Base-by-base conservation (phyloP, 208 protist genomes). In the Herpetomonas samuelpessoai region DNA sequence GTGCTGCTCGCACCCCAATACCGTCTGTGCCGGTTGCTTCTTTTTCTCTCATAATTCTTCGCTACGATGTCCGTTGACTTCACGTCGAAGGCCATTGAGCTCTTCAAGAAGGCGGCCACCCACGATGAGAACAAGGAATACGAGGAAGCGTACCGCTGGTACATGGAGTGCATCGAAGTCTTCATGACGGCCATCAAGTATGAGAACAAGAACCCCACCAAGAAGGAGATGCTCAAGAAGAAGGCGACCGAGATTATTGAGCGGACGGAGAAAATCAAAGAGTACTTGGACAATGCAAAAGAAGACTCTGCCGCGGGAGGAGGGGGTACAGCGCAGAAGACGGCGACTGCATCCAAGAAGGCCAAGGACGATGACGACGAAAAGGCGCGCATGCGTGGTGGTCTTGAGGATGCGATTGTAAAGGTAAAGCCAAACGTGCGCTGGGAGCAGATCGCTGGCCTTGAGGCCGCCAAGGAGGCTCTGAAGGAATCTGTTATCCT, bases 171-270 rank as follows among this genome's bases (percentile, higher is more conserved):
- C 12, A 84, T 99, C 45, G 93, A 98, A 12, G 93, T 95, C 29
- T 98, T 99, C 59, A 72, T 97, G 51, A 97, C 84, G 2, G 95
- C 92, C 38, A 86, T 98, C 28, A 98, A 98, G 83, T 97, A 97
- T 84, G 87, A 91, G 62, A 92, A 86, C 29, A 96, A 98, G 76
- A 98, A 95, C 55, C 79, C 78, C 48, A 93, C 94, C 56, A 98
- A 97, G 69, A 97, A 92, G 48, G 84, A 97, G 52, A 71, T 91
- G 45, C 71, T 97, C 46, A 90, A 95, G 58, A 81, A 80, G 47
- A 98, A 98, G 69, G 81, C 94, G 26, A 69, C 61, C 9, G 89
- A 98, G 57, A 97, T 98, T 59, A 81, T 99, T 31, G 89, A 92
- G 24, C 84, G 98, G 24, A 95, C 97, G 10, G 97, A 99, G 66